Evolutionary conservation across 371 early-diverging fungal genomes (phyloP), one percentile per base, ranked within the genome.

Genomic region (Conidiobolus incongruus): DNA sequence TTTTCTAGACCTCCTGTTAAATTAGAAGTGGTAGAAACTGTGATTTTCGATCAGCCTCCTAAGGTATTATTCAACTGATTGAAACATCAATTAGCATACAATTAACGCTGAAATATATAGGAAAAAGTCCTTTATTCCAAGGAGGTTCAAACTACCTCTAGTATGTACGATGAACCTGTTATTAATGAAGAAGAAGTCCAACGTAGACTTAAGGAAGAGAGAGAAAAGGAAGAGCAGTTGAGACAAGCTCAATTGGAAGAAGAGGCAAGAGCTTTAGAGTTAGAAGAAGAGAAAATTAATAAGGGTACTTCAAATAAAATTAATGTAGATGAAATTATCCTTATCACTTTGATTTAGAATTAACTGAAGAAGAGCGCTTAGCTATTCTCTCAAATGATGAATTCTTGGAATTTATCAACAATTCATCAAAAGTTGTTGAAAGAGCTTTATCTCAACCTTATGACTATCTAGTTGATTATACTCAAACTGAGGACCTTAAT

Each of bases 381-480:
- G 28, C 59, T 10, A 81, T 92, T 48, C 31, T 87, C 33, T 58
- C 61, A 23, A 75, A 87, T 1, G 65, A 69, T 33, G 72, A 72
- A 16, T 93, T 93, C 58, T 49, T 63, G 13, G 65, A 75, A n/a
- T 94, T 94, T 58, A 60, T 96, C 35, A 88, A 90, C 37, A 59
- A 60, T 20, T 76, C 87, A 19, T 65, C 91, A 13, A 90, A 80
- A 54, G 52, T 90, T 39, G 61, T 94, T 44, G 94, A 93, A 58
- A 61, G 91, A 36, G 91, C 87, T 21, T 58, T 96, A 55, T 74
- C 77, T 53, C 87, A 89, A 40, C 66, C 70, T 50, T 90, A 87
- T 48, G 94, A 92, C 58, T 75, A 77, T 50, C 70, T 92, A 74
- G 75, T 67, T 42, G 95, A 96, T 66, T 96, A 96, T 66, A 81